A percentile compares a stretch with the other conserved stretches of the same genome.
Evolutionary conservation across 192 early-diverging fungal species (phyloP).

Genomic region (Chytriomyces hyalinus): DNA sequence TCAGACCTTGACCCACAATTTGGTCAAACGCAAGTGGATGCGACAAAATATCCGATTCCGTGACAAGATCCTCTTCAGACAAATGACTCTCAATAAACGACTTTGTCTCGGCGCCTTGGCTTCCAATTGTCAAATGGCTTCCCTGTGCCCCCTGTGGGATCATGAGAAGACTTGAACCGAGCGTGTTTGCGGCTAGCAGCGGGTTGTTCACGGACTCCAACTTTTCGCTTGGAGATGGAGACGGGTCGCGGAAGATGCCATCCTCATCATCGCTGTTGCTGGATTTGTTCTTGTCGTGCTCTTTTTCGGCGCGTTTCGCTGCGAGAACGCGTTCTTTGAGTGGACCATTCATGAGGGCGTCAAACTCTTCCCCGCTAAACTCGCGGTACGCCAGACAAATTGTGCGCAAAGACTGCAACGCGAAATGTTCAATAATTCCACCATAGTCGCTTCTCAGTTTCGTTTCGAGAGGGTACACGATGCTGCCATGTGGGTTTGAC

Average conservation of each 20-base stretch:
- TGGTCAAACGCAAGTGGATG: slow-evolving; percentile 16
- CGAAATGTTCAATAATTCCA: slow-evolving; percentile 71
- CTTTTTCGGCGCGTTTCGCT: slow-evolving; percentile 18
- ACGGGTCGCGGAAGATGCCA: slow-evolving; percentile 15
- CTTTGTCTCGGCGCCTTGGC: background rate
- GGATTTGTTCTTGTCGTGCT: slow-evolving; percentile 1
- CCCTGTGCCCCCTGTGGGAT: background rate
- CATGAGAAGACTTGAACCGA: slow-evolving; percentile 3
- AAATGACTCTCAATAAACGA: slow-evolving; percentile 15
- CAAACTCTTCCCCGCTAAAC: slow-evolving; percentile 34
- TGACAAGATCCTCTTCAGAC: slow-evolving; percentile 14
- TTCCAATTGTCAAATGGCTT: background rate
- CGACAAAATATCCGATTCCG: slow-evolving; percentile 13
- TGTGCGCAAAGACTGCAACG: slow-evolving; percentile 83
- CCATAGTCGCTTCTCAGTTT: slow-evolving; percentile 29
- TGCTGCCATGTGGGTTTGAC: slow-evolving; percentile 19
- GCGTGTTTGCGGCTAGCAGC: background rate
- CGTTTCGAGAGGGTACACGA: slow-evolving; percentile 18
- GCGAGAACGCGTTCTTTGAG: slow-evolving; percentile 20
- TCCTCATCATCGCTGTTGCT: background rate
- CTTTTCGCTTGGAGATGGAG: background rate
- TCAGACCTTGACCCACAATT: slow-evolving; percentile 16
- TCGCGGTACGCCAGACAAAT: slow-evolving; percentile 77
- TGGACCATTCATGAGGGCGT: slow-evolving; percentile 26
- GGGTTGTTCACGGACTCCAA: background rate